These are phyloP conservation scores for Neodidymelliopsis sp. DNA, from an alignment of 2,329 filamentous ascomycete species.

Conservation along the genomic window DNA sequence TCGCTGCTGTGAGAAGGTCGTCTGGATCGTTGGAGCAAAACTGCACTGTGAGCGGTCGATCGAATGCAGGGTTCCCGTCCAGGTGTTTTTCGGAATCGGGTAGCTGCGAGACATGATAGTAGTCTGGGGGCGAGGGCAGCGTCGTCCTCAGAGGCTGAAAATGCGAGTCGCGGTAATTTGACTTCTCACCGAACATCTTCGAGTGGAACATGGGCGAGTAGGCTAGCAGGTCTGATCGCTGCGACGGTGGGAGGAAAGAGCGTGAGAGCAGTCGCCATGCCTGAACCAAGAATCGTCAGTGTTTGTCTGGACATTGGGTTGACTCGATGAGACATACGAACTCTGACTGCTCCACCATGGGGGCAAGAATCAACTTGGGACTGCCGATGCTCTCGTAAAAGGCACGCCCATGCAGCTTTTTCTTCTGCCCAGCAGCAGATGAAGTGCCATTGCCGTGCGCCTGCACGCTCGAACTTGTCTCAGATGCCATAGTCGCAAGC, in stretches of 20 bases:
- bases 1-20: slow-evolving; percentile 80
- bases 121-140: slow-evolving; percentile 44
- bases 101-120: slow-evolving; percentile 45
- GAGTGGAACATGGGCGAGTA: slow-evolving; percentile 98
- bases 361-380: slow-evolving; percentile 88
- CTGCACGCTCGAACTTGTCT: slow-evolving; percentile 17
- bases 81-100: slow-evolving; percentile 56
- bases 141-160: slow-evolving; percentile 72
- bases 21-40: slow-evolving; percentile 91
- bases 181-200: slow-evolving; percentile 79
- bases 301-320: too few relatives aligned
- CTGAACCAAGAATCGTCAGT: slow-evolving; percentile 55
- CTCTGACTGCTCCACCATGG: slow-evolving; percentile 98
- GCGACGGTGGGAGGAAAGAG: slow-evolving; percentile 76
- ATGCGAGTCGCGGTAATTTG: slow-evolving; percentile 78
- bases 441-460: slow-evolving; percentile 18
- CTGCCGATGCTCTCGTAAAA: slow-evolving; percentile 96
- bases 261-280: slow-evolving; percentile 97
- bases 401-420: slow-evolving; percentile 80
- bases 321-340: slow-evolving; percentile 70
- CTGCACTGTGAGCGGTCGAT: slow-evolving; percentile 92
- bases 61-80: slow-evolving; percentile 84
- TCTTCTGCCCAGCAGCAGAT: slow-evolving; percentile 21
- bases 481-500: slow-evolving; percentile 27
- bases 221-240: slow-evolving; percentile 70